A percentile compares a stretch with the other conserved stretches of the same genome.
Conservation (phyloP, 2,329 filamentous ascomycete species). For the Ceratocystis papillata region DNA sequence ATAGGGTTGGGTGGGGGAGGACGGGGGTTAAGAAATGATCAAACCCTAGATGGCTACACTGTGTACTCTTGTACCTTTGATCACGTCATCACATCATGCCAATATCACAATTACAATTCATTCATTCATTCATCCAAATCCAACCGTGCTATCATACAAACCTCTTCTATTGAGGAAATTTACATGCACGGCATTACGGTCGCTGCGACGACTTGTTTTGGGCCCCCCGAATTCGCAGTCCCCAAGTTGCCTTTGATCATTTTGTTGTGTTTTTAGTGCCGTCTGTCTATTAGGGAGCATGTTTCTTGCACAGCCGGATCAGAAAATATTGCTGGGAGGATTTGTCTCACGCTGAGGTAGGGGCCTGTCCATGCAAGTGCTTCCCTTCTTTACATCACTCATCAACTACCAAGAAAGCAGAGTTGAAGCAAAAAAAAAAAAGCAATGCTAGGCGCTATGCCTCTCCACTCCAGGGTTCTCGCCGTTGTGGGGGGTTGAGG, state of each 20-base stretch:
- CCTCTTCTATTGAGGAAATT: too few relatives aligned
- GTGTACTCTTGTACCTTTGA: background rate
- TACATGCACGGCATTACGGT: too few relatives aligned
- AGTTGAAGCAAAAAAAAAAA: too few relatives aligned
- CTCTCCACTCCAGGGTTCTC: background rate
- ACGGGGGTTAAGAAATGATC: background rate
- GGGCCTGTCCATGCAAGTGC: background rate
- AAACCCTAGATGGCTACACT: background rate
- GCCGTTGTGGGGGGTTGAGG: background rate
- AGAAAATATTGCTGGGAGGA: background rate
- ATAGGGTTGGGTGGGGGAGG: background rate
- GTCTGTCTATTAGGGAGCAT: too few relatives aligned
- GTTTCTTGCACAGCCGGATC: background rate
- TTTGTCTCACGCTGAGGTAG: conserved; percentile 2
- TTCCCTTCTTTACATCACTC: background rate
- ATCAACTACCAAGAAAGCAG: too few relatives aligned
- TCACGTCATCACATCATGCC: background rate
- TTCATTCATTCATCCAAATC: background rate
- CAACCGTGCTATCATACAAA: background rate
- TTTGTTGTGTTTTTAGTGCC: too few relatives aligned
- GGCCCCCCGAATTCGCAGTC: background rate
- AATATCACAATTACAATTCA: background rate
- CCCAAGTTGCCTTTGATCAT: background rate
- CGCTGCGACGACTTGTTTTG: too few relatives aligned
- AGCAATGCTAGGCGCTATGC: background rate